Evolutionary conservation across 495 filamentous ascomycete genomes (phyloP), one percentile per base, ranked within the genome.

Genomic region (Penicillium taxi): DNA sequence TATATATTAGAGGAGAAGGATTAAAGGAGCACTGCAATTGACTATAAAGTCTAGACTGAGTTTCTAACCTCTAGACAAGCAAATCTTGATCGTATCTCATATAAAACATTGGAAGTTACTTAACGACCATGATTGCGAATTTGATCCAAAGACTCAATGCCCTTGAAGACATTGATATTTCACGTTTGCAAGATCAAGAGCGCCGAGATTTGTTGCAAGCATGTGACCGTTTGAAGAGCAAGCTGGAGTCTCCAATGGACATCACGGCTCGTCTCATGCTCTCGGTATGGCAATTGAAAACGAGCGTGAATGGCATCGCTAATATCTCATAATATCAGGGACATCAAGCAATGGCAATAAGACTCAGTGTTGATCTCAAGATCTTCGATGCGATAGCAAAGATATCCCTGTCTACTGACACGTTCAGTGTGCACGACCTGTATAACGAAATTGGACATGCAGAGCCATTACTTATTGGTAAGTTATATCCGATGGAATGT

Each of bases 321-420:
- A 19, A 35, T n/a, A 27, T 9, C 18, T 22, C 22, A 38, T 17
- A 9, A 18, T 15, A 16, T 11, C 35, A 55, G 52, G 37, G 32
- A 12, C 45, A 52, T 23, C 52, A 47, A 44, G 41, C 40, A 7
- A 52, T 55, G 27, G 45, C 45, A 22, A 8, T 52, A 5, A 35
- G 52, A 26, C 18, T 52, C 11, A 45, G 26, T 5, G 18, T 52
- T 5, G 48, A 55, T 33, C 20, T 52, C 11, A 52, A 44, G 36
- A 42, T 52, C 3, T 49, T 55, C 23, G 45, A 52, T 30, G 48
- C 27, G n/a, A 35, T 55, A 11, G 39, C 35, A 12, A 15, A 28
- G 9, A 26, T 17, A 6, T 19, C 18, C 13, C 30, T 20, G 26
- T 24, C 30, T 4, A 11, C 35, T 22, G 35, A 14, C 0, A 33